Conservation (phyloP, 306 rosid genomes). For the Malus sylvestris region DNA sequence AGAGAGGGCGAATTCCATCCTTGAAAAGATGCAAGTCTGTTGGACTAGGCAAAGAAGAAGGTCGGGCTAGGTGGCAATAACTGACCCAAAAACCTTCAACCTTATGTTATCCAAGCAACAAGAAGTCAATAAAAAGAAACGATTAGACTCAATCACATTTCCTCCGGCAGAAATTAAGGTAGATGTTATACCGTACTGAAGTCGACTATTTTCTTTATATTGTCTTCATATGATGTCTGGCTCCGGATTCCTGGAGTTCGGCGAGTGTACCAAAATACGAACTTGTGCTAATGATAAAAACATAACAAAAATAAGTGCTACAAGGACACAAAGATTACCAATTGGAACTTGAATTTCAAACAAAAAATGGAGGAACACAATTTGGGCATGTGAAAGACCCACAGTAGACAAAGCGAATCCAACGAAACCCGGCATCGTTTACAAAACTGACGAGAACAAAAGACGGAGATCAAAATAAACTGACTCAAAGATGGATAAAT, state of each 20-base stretch:
- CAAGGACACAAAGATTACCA: background rate
- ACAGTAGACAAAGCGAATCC: background rate
- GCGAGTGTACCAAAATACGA: conserved; percentile 93
- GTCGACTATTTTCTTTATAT: conserved; percentile 79
- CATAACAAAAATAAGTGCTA: background rate
- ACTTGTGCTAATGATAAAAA: conserved; percentile 49
- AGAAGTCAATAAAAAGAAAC: background rate
- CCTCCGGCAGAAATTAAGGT: background rate
- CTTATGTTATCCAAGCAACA: conserved; percentile 30
- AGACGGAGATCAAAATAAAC: background rate
- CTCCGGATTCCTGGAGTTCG: conserved; percentile 79
- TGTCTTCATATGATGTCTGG: conserved; percentile 80
- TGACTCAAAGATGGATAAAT: background rate
- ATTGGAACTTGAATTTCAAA: background rate
- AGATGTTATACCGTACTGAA: conserved; percentile 64
- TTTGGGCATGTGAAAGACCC: background rate
- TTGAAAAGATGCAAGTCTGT: conserved; percentile 92
- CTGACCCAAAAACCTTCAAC: conserved; percentile 92
- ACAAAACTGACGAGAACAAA: background rate
- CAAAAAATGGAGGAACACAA: background rate
- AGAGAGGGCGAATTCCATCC: conserved; percentile 91
- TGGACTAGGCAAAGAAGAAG: conserved; percentile 81
- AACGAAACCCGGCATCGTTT: background rate
- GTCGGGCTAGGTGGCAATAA: conserved; percentile 85
- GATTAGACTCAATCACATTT: background rate